Conservation (phyloP, 495 filamentous ascomycete species). For the Astrothelium macrocarpum region DNA sequence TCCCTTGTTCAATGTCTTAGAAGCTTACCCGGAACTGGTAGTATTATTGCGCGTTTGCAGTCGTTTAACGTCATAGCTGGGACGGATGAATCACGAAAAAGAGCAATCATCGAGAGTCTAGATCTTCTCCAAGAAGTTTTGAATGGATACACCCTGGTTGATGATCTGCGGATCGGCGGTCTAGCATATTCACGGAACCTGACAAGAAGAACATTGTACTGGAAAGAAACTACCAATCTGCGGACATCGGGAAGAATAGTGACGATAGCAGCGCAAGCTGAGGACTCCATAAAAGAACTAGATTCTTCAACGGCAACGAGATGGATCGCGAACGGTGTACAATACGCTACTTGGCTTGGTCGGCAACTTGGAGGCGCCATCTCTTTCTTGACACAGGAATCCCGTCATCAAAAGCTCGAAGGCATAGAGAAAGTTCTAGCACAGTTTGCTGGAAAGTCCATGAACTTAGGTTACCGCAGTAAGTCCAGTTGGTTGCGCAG, state of each 20-base stretch:
- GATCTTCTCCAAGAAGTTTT: slow-evolving; percentile 47
- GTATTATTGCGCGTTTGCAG: slow-evolving; percentile 52
- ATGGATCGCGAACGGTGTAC: slow-evolving; percentile 59
- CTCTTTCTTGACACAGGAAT: slow-evolving; percentile 18
- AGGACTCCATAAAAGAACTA: slow-evolving; percentile 39
- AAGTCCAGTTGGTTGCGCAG: slow-evolving; percentile 17
- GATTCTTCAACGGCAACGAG: slow-evolving; percentile 12
- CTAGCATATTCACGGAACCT: slow-evolving; percentile 26
- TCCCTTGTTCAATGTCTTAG: slow-evolving; percentile 57
- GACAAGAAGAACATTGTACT: slow-evolving; percentile 42
- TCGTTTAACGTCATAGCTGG: slow-evolving; percentile 27
- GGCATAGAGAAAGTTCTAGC: slow-evolving; percentile 45
- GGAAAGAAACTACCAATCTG: slow-evolving; percentile 58
- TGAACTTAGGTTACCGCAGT: slow-evolving; percentile 71
- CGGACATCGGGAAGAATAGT: slow-evolving; percentile 64
- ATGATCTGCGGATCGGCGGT: slow-evolving; percentile 45
- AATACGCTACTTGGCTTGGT: slow-evolving; percentile 71
- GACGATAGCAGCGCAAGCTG: slow-evolving; percentile 66
- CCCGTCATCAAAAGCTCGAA: slow-evolving; percentile 30
- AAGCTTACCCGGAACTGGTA: slow-evolving; percentile 63
- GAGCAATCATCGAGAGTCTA: slow-evolving; percentile 32
- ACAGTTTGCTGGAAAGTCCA: slow-evolving; percentile 52
- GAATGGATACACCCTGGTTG: slow-evolving; percentile 42
- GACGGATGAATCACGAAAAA: slow-evolving; percentile 20
- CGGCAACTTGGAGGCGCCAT: slow-evolving; percentile 47